A percentile compares a stretch with the other conserved stretches of the same genome.
Evolutionary conservation across 139 green algal genomes (phyloP).

Genomic region (Chlamydomonas sp.): DNA sequence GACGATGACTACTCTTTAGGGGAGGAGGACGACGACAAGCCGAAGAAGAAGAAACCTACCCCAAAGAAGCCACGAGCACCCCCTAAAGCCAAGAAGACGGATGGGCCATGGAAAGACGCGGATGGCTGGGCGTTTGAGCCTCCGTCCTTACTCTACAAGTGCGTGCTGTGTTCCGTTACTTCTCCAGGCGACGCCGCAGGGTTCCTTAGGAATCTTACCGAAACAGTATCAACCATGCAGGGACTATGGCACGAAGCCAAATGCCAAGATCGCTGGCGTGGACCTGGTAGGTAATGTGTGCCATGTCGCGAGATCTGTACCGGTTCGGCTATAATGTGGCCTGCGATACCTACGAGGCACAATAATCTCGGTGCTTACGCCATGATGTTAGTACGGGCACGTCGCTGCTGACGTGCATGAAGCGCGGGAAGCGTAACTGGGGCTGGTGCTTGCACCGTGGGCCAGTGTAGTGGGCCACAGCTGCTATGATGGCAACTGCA

Average conservation of each 20-base stretch:
- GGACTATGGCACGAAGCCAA: slow-evolving; percentile 32
- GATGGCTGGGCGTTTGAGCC: slow-evolving; percentile 48
- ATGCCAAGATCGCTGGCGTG: slow-evolving; percentile 74
- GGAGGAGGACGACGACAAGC: slow-evolving; percentile 18
- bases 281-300: slow-evolving; percentile 61
- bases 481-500: too few relatives aligned
- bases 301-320: too few relatives aligned
- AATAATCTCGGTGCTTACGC: too few relatives aligned
- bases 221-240: slow-evolving; percentile 28
- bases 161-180: neutral
- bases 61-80: slow-evolving; percentile 25
- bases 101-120: neutral
- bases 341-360: too few relatives aligned
- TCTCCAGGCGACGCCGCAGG: too few relatives aligned
- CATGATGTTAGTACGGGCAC: too few relatives aligned
- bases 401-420: too few relatives aligned
- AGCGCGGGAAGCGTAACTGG: too few relatives aligned
- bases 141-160: slow-evolving; percentile 63
- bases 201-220: neutral
- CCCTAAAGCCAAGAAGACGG: slow-evolving; percentile 3
- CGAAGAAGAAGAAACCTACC: slow-evolving; percentile 23
- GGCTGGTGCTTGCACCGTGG: too few relatives aligned
- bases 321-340: too few relatives aligned
- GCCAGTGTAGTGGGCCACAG: too few relatives aligned
- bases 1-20: neutral